Conservation (phyloP, 2,329 filamentous ascomycete species). For the Dactylellina leptospora region DNA sequence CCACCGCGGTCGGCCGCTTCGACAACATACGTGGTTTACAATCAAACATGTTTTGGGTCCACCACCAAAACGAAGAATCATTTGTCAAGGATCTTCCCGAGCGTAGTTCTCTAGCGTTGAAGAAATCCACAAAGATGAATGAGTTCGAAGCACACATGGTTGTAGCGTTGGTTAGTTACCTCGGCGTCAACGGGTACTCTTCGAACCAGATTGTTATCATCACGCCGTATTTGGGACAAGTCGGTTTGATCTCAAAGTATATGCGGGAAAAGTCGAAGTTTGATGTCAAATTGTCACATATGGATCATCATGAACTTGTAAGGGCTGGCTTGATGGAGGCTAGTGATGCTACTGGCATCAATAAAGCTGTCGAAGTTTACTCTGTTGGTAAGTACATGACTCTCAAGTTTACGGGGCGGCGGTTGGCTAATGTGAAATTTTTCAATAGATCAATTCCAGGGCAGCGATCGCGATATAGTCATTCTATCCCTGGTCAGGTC, state of each 20-base stretch:
- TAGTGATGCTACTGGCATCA: constrained; percentile 65
- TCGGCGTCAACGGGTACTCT: constrained; percentile 76
- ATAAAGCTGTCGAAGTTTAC: constrained; percentile 69
- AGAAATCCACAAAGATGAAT: constrained; percentile 71
- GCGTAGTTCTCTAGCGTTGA: constrained; percentile 63
- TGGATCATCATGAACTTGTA: constrained; percentile 72
- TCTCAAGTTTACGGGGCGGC: neutral
- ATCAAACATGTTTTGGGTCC: constrained; percentile 71
- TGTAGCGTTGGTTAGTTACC: constrained; percentile 71
- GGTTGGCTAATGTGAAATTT: neutral
- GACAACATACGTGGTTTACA: constrained; percentile 67
- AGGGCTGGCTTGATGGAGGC: constrained; percentile 69
- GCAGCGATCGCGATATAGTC: constrained; percentile 78
- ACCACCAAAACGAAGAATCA: constrained; percentile 69
- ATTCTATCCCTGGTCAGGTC: constrained; percentile 74
- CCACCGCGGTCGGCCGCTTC: constrained; percentile 63
- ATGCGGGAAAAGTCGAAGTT: constrained; percentile 67
- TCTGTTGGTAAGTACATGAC: constrained; percentile 70
- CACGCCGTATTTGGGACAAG: constrained; percentile 76
- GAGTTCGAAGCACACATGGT: constrained; percentile 73
- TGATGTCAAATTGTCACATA: constrained; percentile 74
- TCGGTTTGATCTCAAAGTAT: constrained; percentile 66
- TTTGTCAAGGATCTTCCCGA: constrained; percentile 63
- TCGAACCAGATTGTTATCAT: constrained; percentile 73
- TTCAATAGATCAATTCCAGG: constrained; percentile 77